These are phyloP conservation scores for Aspergillus candidus DNA, from an alignment of 2,329 filamentous ascomycete genomes.

Conservation along the genomic window DNA sequence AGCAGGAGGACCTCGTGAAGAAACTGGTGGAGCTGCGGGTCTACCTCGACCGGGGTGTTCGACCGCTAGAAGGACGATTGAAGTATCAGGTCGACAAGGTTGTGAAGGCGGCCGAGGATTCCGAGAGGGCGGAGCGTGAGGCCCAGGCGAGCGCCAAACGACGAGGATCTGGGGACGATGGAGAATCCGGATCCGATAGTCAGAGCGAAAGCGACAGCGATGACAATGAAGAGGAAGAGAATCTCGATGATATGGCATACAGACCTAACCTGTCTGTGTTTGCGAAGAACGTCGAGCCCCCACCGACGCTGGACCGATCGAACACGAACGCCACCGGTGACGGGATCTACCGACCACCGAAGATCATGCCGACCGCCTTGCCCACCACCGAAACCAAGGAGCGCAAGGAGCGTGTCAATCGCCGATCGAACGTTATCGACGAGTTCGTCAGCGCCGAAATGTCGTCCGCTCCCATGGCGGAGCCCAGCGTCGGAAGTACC, in stretches of 20 bases:
- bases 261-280: slow-evolving; percentile 54
- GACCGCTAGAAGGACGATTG: slow-evolving; percentile 80
- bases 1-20: slow-evolving; percentile 65
- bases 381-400: slow-evolving; percentile 57
- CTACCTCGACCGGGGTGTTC: slow-evolving; percentile 87
- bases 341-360: slow-evolving; percentile 82
- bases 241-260: slow-evolving; percentile 56
- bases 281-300: slow-evolving; percentile 35
- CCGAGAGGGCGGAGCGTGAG: slow-evolving; percentile 25
- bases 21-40: slow-evolving; percentile 89
- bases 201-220: slow-evolving; percentile 21
- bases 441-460: slow-evolving; percentile 86
- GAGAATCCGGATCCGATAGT: slow-evolving; percentile 21
- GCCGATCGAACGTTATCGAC: slow-evolving; percentile 78
- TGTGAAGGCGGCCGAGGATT: slow-evolving; percentile 68
- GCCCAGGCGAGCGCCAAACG: slow-evolving; percentile 20
- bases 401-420: slow-evolving; percentile 55
- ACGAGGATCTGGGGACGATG: slow-evolving; percentile 27
- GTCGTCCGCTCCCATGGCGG: slow-evolving; percentile 69
- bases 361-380: slow-evolving; percentile 81
- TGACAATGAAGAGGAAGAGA: slow-evolving; percentile 39
- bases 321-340: slow-evolving; percentile 38
- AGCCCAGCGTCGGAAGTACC: slow-evolving; percentile 88
- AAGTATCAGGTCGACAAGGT: slow-evolving; percentile 97
- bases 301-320: slow-evolving; percentile 20